A percentile compares a stretch with the other conserved stretches of the same genome.
These are phyloP conservation scores for Colletotrichum acutatum DNA, from an alignment of 2,329 filamentous ascomycete genomes.

Conservation along the genomic window DNA sequence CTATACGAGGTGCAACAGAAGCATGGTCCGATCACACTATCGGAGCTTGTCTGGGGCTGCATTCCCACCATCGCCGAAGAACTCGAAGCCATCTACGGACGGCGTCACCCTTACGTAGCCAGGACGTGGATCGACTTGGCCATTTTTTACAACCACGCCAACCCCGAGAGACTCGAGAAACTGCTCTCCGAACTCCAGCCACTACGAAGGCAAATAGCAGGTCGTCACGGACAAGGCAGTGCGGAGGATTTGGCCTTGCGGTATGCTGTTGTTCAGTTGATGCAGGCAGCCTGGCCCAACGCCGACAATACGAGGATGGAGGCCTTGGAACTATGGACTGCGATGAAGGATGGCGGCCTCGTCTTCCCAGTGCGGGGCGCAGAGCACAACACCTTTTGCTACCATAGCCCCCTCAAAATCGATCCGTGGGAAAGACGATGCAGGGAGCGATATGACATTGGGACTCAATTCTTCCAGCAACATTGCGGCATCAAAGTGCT, in stretches of 20 bases:
- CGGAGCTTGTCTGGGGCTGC: slow-evolving; percentile 54
- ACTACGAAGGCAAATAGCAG: slow-evolving; percentile 49
- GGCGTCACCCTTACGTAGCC: slow-evolving; percentile 55
- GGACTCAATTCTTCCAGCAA: slow-evolving; percentile 50
- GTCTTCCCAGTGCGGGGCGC: slow-evolving; percentile 50
- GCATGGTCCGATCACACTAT: slow-evolving; percentile 54
- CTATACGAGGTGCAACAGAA: slow-evolving; percentile 58
- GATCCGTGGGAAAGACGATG: slow-evolving; percentile 57
- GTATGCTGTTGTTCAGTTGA: slow-evolving; percentile 54
- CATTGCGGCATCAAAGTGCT: slow-evolving; percentile 50
- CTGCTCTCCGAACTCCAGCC: slow-evolving; percentile 50
- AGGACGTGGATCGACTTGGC: slow-evolving; percentile 55
- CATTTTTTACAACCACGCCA: slow-evolving; percentile 51
- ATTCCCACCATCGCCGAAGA: slow-evolving; percentile 55
- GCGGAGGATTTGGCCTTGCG: slow-evolving; percentile 51
- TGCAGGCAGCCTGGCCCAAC: slow-evolving; percentile 48
- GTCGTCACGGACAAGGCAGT: slow-evolving; percentile 45
- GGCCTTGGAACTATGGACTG: slow-evolving; percentile 50
- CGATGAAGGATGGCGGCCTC: slow-evolving; percentile 47
- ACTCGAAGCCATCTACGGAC: slow-evolving; percentile 55
- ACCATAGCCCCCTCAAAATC: slow-evolving; percentile 55
- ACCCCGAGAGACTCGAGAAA: slow-evolving; percentile 49
- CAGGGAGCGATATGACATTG: slow-evolving; percentile 52
- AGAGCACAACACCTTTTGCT: slow-evolving; percentile 53
- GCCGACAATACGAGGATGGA: slow-evolving; percentile 48